A percentile compares a stretch with the other conserved stretches of the same genome.
phyloP scores from a whole-genome alignment of 2,329 filamentous ascomycete species.

The Apiospora rasikravindrae region DNA sequence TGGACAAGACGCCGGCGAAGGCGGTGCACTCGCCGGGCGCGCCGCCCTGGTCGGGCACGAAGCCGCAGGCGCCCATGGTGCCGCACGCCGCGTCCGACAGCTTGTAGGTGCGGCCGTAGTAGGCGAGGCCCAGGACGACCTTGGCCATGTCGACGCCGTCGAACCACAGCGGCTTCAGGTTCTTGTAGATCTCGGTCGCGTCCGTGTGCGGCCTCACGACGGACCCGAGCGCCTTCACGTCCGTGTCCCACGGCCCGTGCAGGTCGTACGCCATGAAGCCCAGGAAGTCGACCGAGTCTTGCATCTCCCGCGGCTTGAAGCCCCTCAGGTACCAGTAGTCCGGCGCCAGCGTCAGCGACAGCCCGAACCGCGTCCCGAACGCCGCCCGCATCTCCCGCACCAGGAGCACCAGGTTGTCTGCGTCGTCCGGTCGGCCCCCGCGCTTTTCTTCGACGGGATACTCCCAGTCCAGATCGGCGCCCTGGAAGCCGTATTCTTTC shows the following conservation, averaged over 20 bases:
- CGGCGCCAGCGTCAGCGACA: constrained; percentile 45
- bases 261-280: constrained; percentile 48
- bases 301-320: constrained; percentile 44
- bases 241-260: constrained; percentile 46
- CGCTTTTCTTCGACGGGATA: constrained; percentile 44
- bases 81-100: constrained; percentile 33
- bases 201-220: constrained; percentile 48
- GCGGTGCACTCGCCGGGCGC: constrained; percentile 35
- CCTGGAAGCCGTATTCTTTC: constrained; percentile 43
- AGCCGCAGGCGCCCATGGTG: constrained; percentile 28
- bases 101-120: constrained; percentile 43
- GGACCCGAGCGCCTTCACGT: constrained; percentile 36
- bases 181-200: constrained; percentile 42
- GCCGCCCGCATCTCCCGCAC: constrained; percentile 42
- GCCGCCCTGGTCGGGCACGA: too few species aligned
- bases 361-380: constrained; percentile 44
- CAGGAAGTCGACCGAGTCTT: constrained; percentile 44
- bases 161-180: constrained; percentile 47
- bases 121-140: constrained; percentile 52
- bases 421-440: constrained; percentile 43
- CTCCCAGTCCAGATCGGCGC: constrained; percentile 55
- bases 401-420: constrained; percentile 41
- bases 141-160: constrained; percentile 45
- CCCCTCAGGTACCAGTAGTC: constrained; percentile 45
- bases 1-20: constrained; percentile 36